Percentiles rank a stretch among this genome's conserved stretches.
These are phyloP conservation scores for Saccharomycopsis babjevae DNA, from an alignment of 805 yeast genomes.

Conservation along the genomic window DNA sequence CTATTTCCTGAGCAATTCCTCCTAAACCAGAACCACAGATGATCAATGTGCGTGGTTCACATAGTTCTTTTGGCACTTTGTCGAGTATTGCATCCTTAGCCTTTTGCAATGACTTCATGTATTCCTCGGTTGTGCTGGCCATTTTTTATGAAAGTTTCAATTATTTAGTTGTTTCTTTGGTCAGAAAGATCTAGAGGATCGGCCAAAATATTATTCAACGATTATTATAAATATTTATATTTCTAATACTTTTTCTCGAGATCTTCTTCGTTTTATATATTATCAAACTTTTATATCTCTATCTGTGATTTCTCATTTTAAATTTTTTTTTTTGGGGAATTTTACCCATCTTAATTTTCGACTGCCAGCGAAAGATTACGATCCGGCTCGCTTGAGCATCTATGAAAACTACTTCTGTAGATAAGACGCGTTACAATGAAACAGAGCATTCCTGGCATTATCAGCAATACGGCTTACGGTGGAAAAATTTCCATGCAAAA, in stretches of 20 bases:
- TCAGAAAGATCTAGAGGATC: too few species aligned
- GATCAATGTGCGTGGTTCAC: constrained; percentile 55
- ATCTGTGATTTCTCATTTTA: too few species aligned
- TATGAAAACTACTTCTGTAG: neutral
- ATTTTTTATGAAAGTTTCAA: neutral
- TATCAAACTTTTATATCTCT: too few species aligned
- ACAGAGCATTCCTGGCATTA: neutral
- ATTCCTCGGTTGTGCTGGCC: constrained; percentile 1
- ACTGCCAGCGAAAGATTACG: neutral
- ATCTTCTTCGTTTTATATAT: too few species aligned
- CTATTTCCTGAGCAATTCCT: constrained; percentile 52
- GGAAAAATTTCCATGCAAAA: neutral
- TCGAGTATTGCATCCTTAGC: constrained; percentile 8
- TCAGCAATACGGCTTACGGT: neutral
- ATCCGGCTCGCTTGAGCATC: neutral
- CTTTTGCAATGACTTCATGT: constrained; percentile 3
- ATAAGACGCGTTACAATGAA: neutral
- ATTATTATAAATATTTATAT: too few species aligned
- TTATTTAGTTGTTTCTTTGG: too few species aligned
- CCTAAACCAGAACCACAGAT: constrained; percentile 95
- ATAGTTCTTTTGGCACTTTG: constrained; percentile 6
- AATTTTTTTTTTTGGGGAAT: neutral
- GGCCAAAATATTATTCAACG: too few species aligned
- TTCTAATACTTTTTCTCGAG: too few species aligned
- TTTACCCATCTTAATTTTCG: neutral